phyloP scores from a whole-genome alignment of 257 asterid species.

The Gentiana straminea region DNA sequence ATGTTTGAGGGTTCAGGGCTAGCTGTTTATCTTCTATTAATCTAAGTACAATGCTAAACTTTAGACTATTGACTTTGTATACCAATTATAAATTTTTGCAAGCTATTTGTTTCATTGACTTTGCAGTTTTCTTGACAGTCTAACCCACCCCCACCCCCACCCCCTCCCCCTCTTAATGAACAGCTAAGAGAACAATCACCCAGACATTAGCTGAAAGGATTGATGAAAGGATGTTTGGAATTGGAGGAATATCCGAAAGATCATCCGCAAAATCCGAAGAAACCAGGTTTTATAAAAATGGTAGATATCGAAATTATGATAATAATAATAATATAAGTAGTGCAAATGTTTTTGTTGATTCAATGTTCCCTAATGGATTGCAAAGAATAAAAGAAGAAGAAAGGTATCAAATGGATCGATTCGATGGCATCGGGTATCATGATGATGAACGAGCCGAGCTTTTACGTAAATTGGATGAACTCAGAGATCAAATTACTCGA shows the following conservation, averaged over 20 bases:
- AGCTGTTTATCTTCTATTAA: background rate
- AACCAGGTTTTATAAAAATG: slow-evolving; percentile 28
- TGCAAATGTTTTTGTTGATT: slow-evolving; percentile 14
- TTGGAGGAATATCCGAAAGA: slow-evolving; percentile 33
- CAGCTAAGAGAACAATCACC: slow-evolving; percentile 55
- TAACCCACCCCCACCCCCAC: too few relatives aligned
- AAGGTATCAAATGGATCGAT: slow-evolving; percentile 20
- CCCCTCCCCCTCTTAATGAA: slow-evolving; percentile 5
- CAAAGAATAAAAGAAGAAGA: slow-evolving; percentile 15
- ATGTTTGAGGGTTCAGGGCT: too few relatives aligned
- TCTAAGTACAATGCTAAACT: too few relatives aligned
- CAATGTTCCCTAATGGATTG: slow-evolving; percentile 7
- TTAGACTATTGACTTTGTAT: too few relatives aligned
- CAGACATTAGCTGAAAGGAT: slow-evolving; percentile 45
- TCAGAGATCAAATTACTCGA: slow-evolving; percentile 41
- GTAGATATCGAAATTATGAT: slow-evolving; percentile 25
- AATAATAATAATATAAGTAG: slow-evolving; percentile 17
- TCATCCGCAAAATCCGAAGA: slow-evolving; percentile 34
- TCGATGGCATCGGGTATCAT: slow-evolving; percentile 20
- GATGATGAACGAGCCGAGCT: slow-evolving; percentile 54
- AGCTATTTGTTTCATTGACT: background rate
- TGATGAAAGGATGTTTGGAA: slow-evolving; percentile 35
- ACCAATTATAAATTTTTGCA: too few relatives aligned
- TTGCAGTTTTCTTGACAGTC: background rate
- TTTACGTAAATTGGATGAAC: slow-evolving; percentile 58